These are phyloP conservation scores for Lactarius indigo DNA, from an alignment of 768 basidiomycete species.

Conservation along the genomic window DNA sequence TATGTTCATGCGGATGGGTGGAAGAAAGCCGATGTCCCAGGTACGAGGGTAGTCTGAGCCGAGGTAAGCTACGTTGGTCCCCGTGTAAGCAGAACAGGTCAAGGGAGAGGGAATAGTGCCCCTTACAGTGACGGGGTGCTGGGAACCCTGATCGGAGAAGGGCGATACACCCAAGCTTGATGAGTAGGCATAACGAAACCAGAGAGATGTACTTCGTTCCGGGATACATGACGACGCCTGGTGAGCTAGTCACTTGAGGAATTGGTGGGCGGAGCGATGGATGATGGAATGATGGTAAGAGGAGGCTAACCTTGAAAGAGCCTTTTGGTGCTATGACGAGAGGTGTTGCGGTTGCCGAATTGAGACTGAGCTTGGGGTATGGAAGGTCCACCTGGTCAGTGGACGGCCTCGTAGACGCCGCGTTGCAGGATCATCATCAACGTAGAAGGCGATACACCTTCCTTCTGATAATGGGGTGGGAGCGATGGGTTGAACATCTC, in stretches of 20 bases:
- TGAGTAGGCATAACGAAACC: slow-evolving; percentile 2
- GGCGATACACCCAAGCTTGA: slow-evolving; percentile 10
- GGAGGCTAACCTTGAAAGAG: not conserved
- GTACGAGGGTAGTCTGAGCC: too few relatives aligned
- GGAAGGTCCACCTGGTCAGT: not conserved
- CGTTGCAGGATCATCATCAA: not conserved
- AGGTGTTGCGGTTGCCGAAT: not conserved
- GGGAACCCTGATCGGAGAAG: not conserved
- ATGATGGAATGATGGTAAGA: not conserved
- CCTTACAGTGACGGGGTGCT: not conserved
- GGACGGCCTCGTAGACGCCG: not conserved
- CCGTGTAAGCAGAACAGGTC: not conserved
- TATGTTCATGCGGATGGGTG: too few relatives aligned
- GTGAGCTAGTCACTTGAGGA: not conserved
- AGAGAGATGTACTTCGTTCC: not conserved
- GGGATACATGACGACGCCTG: not conserved
- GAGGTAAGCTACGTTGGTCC: not conserved
- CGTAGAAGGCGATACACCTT: not conserved
- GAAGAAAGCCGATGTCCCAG: too few relatives aligned
- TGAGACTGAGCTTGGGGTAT: not conserved
- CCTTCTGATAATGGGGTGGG: not conserved
- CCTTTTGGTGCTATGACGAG: not conserved
- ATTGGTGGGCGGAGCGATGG: not conserved
- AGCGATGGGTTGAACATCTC: not conserved
- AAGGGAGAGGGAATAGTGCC: too few relatives aligned